These are phyloP conservation scores for Taphrina wiesneri DNA, from an alignment of 1,139 yeast species.

Conservation along the genomic window DNA sequence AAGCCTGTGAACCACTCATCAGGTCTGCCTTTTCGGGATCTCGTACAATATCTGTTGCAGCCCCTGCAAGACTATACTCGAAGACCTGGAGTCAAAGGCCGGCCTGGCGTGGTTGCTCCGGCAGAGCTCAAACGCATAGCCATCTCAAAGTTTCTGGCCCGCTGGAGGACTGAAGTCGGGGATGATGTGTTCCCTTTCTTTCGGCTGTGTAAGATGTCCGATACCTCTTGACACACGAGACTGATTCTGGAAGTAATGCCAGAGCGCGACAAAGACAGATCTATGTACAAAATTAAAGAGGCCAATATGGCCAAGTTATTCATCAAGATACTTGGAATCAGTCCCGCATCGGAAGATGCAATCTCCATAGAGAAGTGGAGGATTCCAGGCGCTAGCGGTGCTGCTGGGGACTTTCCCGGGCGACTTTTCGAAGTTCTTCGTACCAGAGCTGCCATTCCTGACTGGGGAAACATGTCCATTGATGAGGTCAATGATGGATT, in stretches of 20 bases:
- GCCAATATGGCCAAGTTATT: slow-evolving; percentile 51
- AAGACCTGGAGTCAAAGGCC: slow-evolving; percentile 2
- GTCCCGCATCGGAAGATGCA: slow-evolving; percentile 56
- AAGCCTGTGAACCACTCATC: slow-evolving; percentile 14
- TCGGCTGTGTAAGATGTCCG: slow-evolving; percentile 49
- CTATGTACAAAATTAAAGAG: slow-evolving; percentile 49
- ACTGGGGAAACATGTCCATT: slow-evolving; percentile 51
- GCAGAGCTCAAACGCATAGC: slow-evolving; percentile 45
- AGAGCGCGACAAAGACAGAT: slow-evolving; percentile 51
- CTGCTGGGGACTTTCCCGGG: slow-evolving; percentile 50
- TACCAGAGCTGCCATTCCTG: slow-evolving; percentile 48
- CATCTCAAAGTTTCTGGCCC: slow-evolving; percentile 54
- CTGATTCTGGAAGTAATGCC: slow-evolving; percentile 42
- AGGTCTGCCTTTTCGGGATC: slow-evolving; percentile 16
- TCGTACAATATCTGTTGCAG: slow-evolving; percentile 26
- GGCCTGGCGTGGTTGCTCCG: neutral
- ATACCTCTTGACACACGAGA: neutral
- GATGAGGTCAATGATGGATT: slow-evolving; percentile 60
- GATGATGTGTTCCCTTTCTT: slow-evolving; percentile 68
- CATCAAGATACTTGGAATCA: slow-evolving; percentile 51
- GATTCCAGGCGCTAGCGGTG: slow-evolving; percentile 42
- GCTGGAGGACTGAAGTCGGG: slow-evolving; percentile 70
- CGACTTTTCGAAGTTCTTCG: slow-evolving; percentile 47
- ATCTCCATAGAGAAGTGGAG: slow-evolving; percentile 54
- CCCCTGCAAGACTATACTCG: slow-evolving; percentile 16